Percentiles rank a stretch among this genome's conserved stretches.
These are phyloP conservation scores for Zymoseptoria pseudotritici DNA, from an alignment of 2,329 filamentous ascomycete species.

Conservation along the genomic window DNA sequence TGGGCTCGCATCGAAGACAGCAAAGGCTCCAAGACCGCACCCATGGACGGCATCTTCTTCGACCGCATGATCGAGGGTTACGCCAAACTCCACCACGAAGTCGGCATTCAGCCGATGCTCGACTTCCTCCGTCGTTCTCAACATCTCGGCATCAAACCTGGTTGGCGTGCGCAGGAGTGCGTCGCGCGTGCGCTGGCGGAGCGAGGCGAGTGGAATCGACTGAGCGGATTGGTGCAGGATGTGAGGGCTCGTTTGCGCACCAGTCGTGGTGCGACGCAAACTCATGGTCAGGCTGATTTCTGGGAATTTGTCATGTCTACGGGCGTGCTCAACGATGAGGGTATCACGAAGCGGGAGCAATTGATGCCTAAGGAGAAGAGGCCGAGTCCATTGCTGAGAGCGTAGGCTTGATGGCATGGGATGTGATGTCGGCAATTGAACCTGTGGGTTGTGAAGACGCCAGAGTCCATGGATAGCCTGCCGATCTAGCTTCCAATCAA, in stretches of 20 bases:
- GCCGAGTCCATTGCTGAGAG: slow-evolving; percentile 5
- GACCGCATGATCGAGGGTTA: slow-evolving; percentile 64
- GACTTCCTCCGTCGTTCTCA: slow-evolving; percentile 34
- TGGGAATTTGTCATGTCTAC: slow-evolving; percentile 13
- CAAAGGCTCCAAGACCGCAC: slow-evolving; percentile 9
- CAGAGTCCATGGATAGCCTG: neutral
- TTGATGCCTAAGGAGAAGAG: neutral
- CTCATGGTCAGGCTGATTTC: slow-evolving; percentile 7
- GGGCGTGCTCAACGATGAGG: slow-evolving; percentile 7
- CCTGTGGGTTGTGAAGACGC: neutral
- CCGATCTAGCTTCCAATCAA: neutral
- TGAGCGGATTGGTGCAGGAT: slow-evolving; percentile 28
- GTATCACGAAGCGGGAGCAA: neutral
- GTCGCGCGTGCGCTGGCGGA: slow-evolving; percentile 34
- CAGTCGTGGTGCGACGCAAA: slow-evolving; percentile 1
- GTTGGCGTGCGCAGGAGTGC: slow-evolving; percentile 35
- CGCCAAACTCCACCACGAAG: slow-evolving; percentile 38
- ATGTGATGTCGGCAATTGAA: neutral
- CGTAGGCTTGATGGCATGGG: neutral
- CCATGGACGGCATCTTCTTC: slow-evolving; percentile 54
- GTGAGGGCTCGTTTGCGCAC: slow-evolving; percentile 7
- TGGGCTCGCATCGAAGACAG: slow-evolving; percentile 41
- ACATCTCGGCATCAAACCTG: slow-evolving; percentile 34
- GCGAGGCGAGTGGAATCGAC: slow-evolving; percentile 29
- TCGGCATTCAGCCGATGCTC: slow-evolving; percentile 43